These are phyloP conservation scores for Neurospora sp. DNA, from an alignment of 495 filamentous ascomycete species.

Conservation along the genomic window DNA sequence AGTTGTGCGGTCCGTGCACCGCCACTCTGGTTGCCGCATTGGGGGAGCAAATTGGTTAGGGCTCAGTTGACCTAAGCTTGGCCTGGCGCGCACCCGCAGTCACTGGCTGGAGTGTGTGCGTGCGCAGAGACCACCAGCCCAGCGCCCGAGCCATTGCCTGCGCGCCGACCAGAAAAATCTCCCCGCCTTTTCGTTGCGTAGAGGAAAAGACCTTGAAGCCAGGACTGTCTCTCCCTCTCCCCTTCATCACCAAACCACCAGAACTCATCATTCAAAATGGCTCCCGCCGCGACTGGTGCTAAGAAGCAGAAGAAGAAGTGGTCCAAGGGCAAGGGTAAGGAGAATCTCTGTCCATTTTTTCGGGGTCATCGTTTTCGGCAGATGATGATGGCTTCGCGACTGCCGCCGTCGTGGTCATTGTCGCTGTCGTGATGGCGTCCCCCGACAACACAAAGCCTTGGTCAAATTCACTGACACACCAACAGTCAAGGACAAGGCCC, in stretches of 20 bases:
- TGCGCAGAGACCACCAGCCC: neutral
- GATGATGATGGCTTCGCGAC: conserved; percentile 42
- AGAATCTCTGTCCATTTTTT: conserved; percentile 1
- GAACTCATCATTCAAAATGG: conserved; percentile 42
- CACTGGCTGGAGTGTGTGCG: neutral
- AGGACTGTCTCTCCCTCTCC: neutral
- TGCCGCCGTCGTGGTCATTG: neutral
- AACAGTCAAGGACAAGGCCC: conserved; percentile 99
- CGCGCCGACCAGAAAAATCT: conserved; percentile 20
- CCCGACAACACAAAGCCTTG: neutral
- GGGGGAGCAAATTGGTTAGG: conserved; percentile 15
- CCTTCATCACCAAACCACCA: conserved; percentile 31
- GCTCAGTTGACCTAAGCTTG: conserved; percentile 30
- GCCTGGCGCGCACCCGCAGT: neutral
- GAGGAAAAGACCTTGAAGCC: conserved; percentile 21
- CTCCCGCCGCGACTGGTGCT: conserved; percentile 73
- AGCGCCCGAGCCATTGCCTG: conserved; percentile 4
- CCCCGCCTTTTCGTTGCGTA: conserved; percentile 28
- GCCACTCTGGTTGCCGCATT: conserved; percentile 2
- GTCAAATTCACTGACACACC: conserved; percentile 1
- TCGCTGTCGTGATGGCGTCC: neutral
- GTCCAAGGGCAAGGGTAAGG: conserved; percentile 85
- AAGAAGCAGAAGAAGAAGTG: conserved; percentile 99
- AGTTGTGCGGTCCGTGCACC: neutral
- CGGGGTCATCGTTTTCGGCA: conserved; percentile 1